Percentiles rank a stretch among this genome's conserved stretches.
These are phyloP conservation scores for Epichloe bromicola DNA, from an alignment of 2,329 filamentous ascomycete genomes.

Conservation along the genomic window DNA sequence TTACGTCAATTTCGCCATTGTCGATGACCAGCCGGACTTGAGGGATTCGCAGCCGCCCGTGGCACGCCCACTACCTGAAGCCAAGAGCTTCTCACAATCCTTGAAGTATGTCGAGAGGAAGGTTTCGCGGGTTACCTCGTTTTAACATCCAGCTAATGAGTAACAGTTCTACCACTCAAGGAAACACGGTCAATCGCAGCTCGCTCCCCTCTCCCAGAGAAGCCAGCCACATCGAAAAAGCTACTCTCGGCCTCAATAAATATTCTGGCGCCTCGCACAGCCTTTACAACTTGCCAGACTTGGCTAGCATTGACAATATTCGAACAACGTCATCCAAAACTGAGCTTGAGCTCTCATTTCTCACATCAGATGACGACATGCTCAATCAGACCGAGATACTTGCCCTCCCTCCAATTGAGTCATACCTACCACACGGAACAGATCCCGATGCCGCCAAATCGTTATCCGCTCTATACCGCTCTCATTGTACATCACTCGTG, in stretches of 20 bases:
- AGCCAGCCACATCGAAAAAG: constrained; percentile 11
- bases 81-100: constrained; percentile 31
- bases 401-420: constrained; percentile 71
- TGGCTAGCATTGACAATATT: constrained; percentile 44
- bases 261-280: constrained; percentile 24
- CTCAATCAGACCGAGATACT: constrained; percentile 53
- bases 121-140: neutral
- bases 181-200: constrained; percentile 13
- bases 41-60: constrained; percentile 31
- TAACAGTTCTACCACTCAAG: constrained; percentile 19
- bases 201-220: constrained; percentile 19
- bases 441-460: constrained; percentile 80
- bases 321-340: constrained; percentile 46
- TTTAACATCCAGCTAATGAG: constrained; percentile 9
- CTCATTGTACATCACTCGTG: constrained; percentile 88
- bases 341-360: constrained; percentile 46
- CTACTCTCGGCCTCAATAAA: constrained; percentile 3
- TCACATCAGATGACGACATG: constrained; percentile 39
- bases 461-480: constrained; percentile 75
- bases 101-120: constrained; percentile 31
- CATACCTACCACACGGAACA: constrained; percentile 67
- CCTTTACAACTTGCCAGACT: constrained; percentile 46
- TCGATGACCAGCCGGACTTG: constrained; percentile 41
- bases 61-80: constrained; percentile 37
- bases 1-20: constrained; percentile 58